Conservation (phyloP, 1,284 basidiomycete species). For the Leccinum proliferum region DNA sequence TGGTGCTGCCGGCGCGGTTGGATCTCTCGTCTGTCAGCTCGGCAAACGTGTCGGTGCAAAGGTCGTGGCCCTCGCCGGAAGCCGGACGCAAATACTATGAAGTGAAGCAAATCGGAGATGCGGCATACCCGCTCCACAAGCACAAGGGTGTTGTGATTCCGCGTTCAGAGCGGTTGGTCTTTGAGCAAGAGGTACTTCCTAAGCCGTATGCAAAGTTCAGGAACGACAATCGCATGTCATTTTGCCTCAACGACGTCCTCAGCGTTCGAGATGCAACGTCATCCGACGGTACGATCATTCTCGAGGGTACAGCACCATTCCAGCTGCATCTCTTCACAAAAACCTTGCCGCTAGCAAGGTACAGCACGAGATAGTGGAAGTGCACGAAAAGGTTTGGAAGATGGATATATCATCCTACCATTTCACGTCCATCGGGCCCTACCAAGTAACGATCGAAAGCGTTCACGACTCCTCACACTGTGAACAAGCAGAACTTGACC, state of each 20-base stretch:
- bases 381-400: constrained; percentile 66
- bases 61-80: constrained; percentile 74
- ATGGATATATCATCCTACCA: constrained; percentile 68
- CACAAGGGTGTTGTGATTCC: constrained; percentile 57
- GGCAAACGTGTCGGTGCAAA: constrained; percentile 71
- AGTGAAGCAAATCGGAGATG: constrained; percentile 84
- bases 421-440: constrained; percentile 75
- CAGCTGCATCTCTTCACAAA: constrained; percentile 65
- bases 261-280: constrained; percentile 44
- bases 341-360: constrained; percentile 66
- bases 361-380: constrained; percentile 52
- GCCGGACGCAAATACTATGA: constrained; percentile 87
- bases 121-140: constrained; percentile 74
- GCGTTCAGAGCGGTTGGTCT: constrained; percentile 56
- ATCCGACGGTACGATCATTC: constrained; percentile 52
- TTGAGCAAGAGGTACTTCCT: constrained; percentile 79
- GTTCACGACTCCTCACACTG: constrained; percentile 79
- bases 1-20: constrained; percentile 87
- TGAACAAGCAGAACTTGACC: constrained; percentile 63
- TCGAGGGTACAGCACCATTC: constrained; percentile 88
- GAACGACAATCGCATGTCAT: constrained; percentile 58
- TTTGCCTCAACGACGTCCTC: constrained; percentile 74
- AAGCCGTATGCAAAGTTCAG: constrained; percentile 78
- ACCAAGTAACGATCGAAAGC: constrained; percentile 73
- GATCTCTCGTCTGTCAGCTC: constrained; percentile 70